A percentile compares a stretch with the other conserved stretches of the same genome.
Evolutionary conservation across 1,139 yeast genomes (phyloP).

Genomic region (Nadsonia commutata): DNA sequence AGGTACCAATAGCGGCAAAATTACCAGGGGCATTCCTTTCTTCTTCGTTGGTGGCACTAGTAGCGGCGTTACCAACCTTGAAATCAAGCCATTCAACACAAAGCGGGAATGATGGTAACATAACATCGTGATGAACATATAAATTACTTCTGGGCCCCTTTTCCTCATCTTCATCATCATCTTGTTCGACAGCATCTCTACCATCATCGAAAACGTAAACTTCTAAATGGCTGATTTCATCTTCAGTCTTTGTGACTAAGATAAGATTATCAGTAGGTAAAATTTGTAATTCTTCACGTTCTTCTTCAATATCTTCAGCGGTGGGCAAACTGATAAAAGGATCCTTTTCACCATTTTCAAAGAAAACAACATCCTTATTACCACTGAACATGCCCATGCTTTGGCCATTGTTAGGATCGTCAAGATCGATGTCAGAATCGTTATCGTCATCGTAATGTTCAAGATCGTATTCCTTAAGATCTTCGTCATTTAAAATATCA

Average conservation of each 20-base stretch:
- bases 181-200: constrained; percentile 42
- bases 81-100: constrained; percentile 92
- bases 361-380: constrained; percentile 33
- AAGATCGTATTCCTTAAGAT: constrained; percentile 73
- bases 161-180: constrained; percentile 49
- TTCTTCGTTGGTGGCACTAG: constrained; percentile 17
- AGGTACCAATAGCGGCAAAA: constrained; percentile 92
- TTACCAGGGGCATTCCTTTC: constrained; percentile 46
- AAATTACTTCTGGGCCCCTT: constrained; percentile 44
- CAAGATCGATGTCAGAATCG: constrained; percentile 5
- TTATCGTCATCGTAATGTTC: constrained; percentile 68
- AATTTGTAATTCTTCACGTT: constrained; percentile 70
- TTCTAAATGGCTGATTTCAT: constrained; percentile 82
- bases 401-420: constrained; percentile 22
- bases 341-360: constrained; percentile 48
- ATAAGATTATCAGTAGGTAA: constrained; percentile 83
- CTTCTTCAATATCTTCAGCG: constrained; percentile 47
- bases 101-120: constrained; percentile 94
- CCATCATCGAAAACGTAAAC: constrained; percentile 83
- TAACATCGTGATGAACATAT: constrained; percentile 90
- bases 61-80: constrained; percentile 22
- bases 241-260: constrained; percentile 89
- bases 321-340: constrained; percentile 57
- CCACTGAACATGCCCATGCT: constrained; percentile 27
- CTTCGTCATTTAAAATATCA: constrained; percentile 41